A percentile compares a stretch with the other conserved stretches of the same genome.
Evolutionary conservation across 73 alveolate species (phyloP).

Genomic region (Tetrahymena malaccensis): DNA sequence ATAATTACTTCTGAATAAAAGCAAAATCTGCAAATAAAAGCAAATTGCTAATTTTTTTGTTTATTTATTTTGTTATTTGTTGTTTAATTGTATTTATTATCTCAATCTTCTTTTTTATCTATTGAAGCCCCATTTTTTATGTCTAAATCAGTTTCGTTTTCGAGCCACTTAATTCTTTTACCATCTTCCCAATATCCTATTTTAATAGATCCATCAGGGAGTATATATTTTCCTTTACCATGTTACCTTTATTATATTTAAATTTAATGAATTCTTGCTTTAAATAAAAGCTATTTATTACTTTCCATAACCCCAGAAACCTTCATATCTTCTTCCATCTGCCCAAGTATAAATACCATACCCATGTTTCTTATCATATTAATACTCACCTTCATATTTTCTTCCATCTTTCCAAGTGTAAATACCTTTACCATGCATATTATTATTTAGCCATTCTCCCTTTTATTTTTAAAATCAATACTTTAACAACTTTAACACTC

Average conservation of each 20-base stretch:
- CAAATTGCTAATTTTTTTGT: background rate
- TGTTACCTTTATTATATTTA: slow-evolving; percentile 38
- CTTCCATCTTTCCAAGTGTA: slow-evolving; percentile 95
- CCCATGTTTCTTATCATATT: slow-evolving; percentile 86
- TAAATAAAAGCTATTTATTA: slow-evolving; percentile 43
- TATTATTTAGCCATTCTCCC: slow-evolving; percentile 44
- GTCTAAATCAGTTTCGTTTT: slow-evolving; percentile 7
- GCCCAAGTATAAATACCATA: slow-evolving; percentile 88
- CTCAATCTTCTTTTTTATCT: background rate
- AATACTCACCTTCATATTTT: slow-evolving; percentile 88
- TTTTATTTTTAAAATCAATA: background rate
- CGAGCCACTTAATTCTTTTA: slow-evolving; percentile 52
- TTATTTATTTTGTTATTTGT: background rate
- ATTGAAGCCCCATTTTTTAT: background rate
- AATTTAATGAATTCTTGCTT: slow-evolving; percentile 42
- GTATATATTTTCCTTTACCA: slow-evolving; percentile 73
- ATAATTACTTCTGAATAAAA: too few species aligned
- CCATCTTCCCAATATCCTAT: slow-evolving; percentile 62
- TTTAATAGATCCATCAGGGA: slow-evolving; percentile 47
- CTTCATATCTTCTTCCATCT: slow-evolving; percentile 70
- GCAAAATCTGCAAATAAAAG: background rate
- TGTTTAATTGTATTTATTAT: background rate
- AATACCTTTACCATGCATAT: slow-evolving; percentile 82
- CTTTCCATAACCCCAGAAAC: slow-evolving; percentile 46
- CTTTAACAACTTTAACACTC: background rate